phyloP scores from a whole-genome alignment of 768 basidiomycete genomes.

The Termitomyces sp. region DNA sequence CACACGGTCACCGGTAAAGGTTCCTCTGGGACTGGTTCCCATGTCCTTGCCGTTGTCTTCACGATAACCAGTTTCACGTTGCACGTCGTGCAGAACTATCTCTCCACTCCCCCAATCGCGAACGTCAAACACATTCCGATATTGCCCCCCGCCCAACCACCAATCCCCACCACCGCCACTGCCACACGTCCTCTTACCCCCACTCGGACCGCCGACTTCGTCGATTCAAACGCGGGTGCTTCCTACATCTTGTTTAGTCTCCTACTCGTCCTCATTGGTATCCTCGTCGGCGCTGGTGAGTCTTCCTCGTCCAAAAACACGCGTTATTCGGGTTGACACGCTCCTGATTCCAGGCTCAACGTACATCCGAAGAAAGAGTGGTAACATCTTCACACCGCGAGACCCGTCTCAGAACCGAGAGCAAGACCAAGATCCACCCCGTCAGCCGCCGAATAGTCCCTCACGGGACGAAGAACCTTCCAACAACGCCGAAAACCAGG shows the following conservation, averaged over 20 bases:
- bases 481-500: not conserved
- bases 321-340: not conserved
- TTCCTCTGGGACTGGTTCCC: not conserved
- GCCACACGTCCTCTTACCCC: not conserved
- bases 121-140: not conserved
- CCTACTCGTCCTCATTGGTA: not conserved
- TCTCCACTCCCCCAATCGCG: not conserved
- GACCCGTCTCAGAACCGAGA: not conserved
- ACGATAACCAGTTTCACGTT: not conserved
- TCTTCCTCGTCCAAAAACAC: not conserved
- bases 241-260: not conserved
- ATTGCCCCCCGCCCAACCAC: not conserved
- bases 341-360: not conserved
- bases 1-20: not conserved
- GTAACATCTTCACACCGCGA: not conserved
- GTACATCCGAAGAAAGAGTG: not conserved
- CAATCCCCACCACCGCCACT: not conserved
- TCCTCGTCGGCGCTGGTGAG: not conserved
- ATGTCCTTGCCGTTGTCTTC: not conserved
- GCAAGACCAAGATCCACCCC: not conserved
- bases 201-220: not conserved
- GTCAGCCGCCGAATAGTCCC: not conserved
- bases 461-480: not conserved
- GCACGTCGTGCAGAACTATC: not conserved
- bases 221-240: not conserved